Percentiles rank a stretch among this genome's conserved stretches.
phyloP scores from a whole-genome alignment of 2,329 filamentous ascomycete genomes.

The Pleomassaria siparia region DNA sequence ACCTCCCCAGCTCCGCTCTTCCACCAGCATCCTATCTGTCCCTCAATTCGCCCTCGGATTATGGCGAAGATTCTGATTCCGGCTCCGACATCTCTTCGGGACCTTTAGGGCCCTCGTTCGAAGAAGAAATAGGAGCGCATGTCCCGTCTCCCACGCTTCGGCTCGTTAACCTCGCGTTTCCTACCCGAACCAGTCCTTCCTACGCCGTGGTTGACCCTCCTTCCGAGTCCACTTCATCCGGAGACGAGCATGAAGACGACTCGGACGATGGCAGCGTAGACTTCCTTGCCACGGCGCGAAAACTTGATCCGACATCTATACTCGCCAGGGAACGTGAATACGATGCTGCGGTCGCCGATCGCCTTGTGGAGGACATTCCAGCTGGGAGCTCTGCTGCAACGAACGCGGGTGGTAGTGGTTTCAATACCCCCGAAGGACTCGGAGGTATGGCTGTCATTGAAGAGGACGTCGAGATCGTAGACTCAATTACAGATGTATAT shows the following conservation, averaged over 20 bases:
- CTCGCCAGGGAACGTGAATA: slow-evolving; percentile 49
- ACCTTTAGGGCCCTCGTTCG: slow-evolving; percentile 22
- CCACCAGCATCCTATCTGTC: slow-evolving; percentile 49
- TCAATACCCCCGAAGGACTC: slow-evolving; percentile 45
- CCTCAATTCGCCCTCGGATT: slow-evolving; percentile 39
- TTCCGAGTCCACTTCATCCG: neutral
- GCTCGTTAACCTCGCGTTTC: slow-evolving; percentile 29
- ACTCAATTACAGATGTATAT: neutral
- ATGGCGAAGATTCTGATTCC: slow-evolving; percentile 37
- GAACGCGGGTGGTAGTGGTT: slow-evolving; percentile 52
- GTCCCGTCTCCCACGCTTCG: slow-evolving; percentile 27
- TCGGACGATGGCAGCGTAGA: slow-evolving; percentile 44
- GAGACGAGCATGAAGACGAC: slow-evolving; percentile 18
- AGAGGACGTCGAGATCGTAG: slow-evolving; percentile 5
- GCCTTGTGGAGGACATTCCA: slow-evolving; percentile 52
- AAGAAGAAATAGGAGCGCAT: slow-evolving; percentile 5
- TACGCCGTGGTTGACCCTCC: neutral
- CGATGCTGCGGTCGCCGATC: slow-evolving; percentile 50
- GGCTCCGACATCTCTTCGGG: slow-evolving; percentile 42
- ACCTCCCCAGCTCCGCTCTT: slow-evolving; percentile 53
- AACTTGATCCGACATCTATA: slow-evolving; percentile 46
- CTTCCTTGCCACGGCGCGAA: slow-evolving; percentile 48
- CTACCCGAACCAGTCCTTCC: neutral
- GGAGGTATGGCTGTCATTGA: neutral
- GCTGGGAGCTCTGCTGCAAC: slow-evolving; percentile 53